Evolutionary conservation across 2,329 filamentous ascomycete genomes (phyloP), one percentile per base, ranked within the genome.

Genomic region (Aspergillus fischeri): DNA sequence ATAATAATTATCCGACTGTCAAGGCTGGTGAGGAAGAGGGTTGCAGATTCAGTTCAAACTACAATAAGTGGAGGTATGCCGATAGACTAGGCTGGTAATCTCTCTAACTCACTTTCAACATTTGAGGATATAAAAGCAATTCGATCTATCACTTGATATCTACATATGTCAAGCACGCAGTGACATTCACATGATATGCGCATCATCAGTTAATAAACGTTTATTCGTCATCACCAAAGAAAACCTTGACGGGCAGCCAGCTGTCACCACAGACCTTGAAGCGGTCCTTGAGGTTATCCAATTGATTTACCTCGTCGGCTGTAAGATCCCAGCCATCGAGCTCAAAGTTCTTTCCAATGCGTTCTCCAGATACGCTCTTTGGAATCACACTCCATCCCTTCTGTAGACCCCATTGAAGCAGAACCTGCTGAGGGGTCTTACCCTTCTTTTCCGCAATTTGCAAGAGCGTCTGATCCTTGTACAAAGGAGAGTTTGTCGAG

Each of bases 371-470:
- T 57, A 92, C 88, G 53, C 84, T 89, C 83, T 96, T 96, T 67
- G 91, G 91, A 67, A 96, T 91, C 53, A 96, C 90, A 63, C 85
- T 89, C 80, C 87, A 91, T 58, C 88, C 90, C 70, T 91, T 86
- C 73, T 89, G 85, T 55, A 95, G 77, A 62, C 90, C 91, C 90
- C 91, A 96, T 67, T 86, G 80, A 38, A 84, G 73, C 27, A 82
- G 77, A 6, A 81, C 77, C 67, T 84, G 82, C 52, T 82, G 81
- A 20, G 80, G 79, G 38, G 73, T 78, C 73, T 84, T 84, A 65
- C 75, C 74, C 65, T 84, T 80, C 67, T 82, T 83, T 71, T 83
- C 78, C 14, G 79, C 82, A 52, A 84, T 73, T 67, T 80, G 73
- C 29, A 76, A 73, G n/a, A 84, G 71, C 2, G 75, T 76, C 0